Conservation (phyloP, 805 yeast species). For the Saturnispora galanensis region DNA sequence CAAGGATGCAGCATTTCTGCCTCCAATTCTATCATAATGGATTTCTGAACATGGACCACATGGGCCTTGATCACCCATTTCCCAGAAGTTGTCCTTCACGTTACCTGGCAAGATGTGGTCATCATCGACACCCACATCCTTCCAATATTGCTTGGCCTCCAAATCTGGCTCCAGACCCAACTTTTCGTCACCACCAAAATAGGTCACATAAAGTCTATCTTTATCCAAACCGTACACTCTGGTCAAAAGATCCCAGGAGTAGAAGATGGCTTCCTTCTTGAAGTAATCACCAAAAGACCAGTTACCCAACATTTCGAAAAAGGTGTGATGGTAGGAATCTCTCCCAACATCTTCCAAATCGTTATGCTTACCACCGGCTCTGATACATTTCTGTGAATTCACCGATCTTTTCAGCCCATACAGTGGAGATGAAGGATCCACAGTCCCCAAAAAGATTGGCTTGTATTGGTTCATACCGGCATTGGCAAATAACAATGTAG, state of each 20-base stretch:
- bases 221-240: slow-evolving; percentile 69
- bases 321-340: slow-evolving; percentile 97
- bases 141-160: slow-evolving; percentile 87
- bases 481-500: slow-evolving; percentile 90
- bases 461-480: slow-evolving; percentile 99
- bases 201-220: slow-evolving; percentile 85
- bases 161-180: slow-evolving; percentile 84
- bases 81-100: slow-evolving; percentile 95
- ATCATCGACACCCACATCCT: slow-evolving; percentile 76
- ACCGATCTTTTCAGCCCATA: slow-evolving; percentile 78
- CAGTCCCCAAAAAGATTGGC: slow-evolving; percentile 95
- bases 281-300: slow-evolving; percentile 99
- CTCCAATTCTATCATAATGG: slow-evolving; percentile 97
- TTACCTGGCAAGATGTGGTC: slow-evolving; percentile 91
- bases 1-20: slow-evolving; percentile 84
- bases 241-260: slow-evolving; percentile 89
- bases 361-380: slow-evolving; percentile 99
- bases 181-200: slow-evolving; percentile 86
- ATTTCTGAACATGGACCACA: slow-evolving; percentile 99
- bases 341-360: slow-evolving; percentile 98
- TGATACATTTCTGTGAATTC: slow-evolving; percentile 95
- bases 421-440: slow-evolving; percentile 87
- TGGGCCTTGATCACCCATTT: slow-evolving; percentile 99
- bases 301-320: slow-evolving; percentile 98
- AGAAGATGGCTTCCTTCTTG: slow-evolving; percentile 83